These are phyloP conservation scores for Picea sitchensis DNA, from an alignment of 75 land plant genomes.

Conservation along the genomic window DNA sequence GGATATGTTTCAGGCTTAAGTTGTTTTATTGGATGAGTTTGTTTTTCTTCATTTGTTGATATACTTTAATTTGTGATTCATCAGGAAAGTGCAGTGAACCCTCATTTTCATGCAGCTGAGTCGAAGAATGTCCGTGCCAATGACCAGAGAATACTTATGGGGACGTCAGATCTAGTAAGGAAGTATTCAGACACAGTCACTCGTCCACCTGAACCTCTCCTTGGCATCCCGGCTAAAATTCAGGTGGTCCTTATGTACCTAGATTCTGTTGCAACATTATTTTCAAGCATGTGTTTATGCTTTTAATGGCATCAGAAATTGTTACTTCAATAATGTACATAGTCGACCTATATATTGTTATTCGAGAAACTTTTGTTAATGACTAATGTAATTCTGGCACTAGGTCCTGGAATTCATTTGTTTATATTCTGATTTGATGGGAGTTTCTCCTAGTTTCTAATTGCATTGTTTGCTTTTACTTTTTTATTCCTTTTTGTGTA, in stretches of 20 bases:
- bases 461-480: conserved; percentile 8
- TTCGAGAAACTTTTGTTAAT: neutral
- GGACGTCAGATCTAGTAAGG: conserved; percentile 13
- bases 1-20: neutral
- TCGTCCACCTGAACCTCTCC: conserved; percentile 4
- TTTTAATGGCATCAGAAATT: neutral
- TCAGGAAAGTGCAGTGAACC: neutral
- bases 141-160: conserved; percentile 14
- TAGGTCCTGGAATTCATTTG: neutral
- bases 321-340: neutral
- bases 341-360: neutral
- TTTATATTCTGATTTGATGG: neutral
- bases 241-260: conserved; percentile 1
- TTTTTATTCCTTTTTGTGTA: neutral
- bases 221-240: neutral
- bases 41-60: neutral
- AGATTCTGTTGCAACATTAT: neutral
- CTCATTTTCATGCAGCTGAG: conserved; percentile 12
- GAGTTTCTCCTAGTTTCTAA: neutral
- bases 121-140: conserved; percentile 22
- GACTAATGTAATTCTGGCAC: neutral
- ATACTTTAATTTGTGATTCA: neutral
- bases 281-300: neutral
- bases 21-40: neutral
- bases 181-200: conserved; percentile 12